phyloP scores from a whole-genome alignment of 139 green algal genomes.

The Chlamydomonas sphaeroides region DNA sequence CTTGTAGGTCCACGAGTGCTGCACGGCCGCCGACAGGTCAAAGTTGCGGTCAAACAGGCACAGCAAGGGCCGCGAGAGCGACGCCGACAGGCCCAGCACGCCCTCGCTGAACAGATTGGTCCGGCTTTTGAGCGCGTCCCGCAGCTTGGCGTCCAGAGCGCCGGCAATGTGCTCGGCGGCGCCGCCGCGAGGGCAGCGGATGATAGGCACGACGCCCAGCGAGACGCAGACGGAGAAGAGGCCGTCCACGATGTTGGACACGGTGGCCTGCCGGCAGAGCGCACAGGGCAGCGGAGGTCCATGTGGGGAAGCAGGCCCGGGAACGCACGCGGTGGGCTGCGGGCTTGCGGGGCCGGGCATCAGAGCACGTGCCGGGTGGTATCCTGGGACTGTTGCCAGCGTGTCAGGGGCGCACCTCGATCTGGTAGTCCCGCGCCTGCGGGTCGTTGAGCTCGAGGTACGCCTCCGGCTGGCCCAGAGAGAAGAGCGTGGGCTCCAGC shows the following conservation, averaged over 20 bases:
- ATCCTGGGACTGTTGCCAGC: too few relatives aligned
- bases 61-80: conserved; percentile 90
- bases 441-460: conserved; percentile 97
- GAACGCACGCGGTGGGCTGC: too few relatives aligned
- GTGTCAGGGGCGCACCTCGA: conserved; percentile 80
- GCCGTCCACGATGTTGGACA: conserved; percentile 88
- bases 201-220: conserved; percentile 92
- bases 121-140: conserved; percentile 81
- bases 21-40: conserved; percentile 88
- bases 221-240: conserved; percentile 93
- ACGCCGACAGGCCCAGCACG: conserved; percentile 60
- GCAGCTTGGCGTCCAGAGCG: conserved; percentile 79
- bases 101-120: conserved; percentile 83
- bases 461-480: conserved; percentile 78
- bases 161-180: conserved; percentile 93
- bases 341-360: too few relatives aligned
- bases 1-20: conserved; percentile 97
- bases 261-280: conserved; percentile 55
- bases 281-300: neutral
- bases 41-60: conserved; percentile 98
- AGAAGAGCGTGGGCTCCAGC: conserved; percentile 92
- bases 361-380: too few relatives aligned
- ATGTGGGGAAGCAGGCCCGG: too few relatives aligned
- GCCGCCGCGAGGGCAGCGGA: conserved; percentile 89
- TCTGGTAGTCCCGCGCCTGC: conserved; percentile 81